Conservation (phyloP, 805 yeast species). For the Komagataella mondaviorum region DNA sequence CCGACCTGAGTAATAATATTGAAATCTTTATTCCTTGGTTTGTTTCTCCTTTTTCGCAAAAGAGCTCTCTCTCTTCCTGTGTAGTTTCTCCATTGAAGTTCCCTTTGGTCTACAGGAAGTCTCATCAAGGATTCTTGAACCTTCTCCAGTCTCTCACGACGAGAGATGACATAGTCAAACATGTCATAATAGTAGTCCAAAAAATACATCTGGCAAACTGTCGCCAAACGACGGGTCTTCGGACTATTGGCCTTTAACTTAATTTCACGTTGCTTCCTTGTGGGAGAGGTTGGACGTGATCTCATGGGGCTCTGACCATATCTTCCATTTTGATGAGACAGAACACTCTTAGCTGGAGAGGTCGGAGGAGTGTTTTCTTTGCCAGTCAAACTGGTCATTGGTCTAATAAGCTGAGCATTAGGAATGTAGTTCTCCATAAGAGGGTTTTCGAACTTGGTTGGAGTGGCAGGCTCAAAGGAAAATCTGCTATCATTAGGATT, state of each 20-base stretch:
- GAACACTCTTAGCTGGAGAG: slow-evolving; percentile 12
- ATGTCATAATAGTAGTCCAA: slow-evolving; percentile 92
- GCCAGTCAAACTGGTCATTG: slow-evolving; percentile 24
- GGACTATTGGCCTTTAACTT: slow-evolving; percentile 47
- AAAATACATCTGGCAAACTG: slow-evolving; percentile 88
- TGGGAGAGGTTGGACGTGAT: slow-evolving; percentile 6
- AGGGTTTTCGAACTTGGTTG: background rate
- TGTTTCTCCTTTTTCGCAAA: slow-evolving; percentile 77
- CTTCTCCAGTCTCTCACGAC: slow-evolving; percentile 70
- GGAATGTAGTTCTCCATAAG: background rate
- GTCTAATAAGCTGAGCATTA: background rate
- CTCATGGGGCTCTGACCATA: slow-evolving; percentile 11
- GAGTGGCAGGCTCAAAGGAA: background rate
- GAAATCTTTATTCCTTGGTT: slow-evolving; percentile 90
- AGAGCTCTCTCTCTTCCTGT: slow-evolving; percentile 73
- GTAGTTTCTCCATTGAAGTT: slow-evolving; percentile 65
- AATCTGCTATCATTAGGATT: background rate
- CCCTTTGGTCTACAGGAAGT: slow-evolving; percentile 22
- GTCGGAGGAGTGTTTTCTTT: slow-evolving; percentile 25
- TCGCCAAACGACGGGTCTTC: slow-evolving; percentile 74
- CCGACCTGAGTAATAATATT: slow-evolving; percentile 97
- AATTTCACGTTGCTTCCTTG: slow-evolving; percentile 27
- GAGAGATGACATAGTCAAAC: slow-evolving; percentile 80
- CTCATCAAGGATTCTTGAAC: slow-evolving; percentile 42
- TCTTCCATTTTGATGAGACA: slow-evolving; percentile 7